phyloP scores from a whole-genome alignment of 2,329 filamentous ascomycete genomes.

The Purpureocillium lavendulum region DNA sequence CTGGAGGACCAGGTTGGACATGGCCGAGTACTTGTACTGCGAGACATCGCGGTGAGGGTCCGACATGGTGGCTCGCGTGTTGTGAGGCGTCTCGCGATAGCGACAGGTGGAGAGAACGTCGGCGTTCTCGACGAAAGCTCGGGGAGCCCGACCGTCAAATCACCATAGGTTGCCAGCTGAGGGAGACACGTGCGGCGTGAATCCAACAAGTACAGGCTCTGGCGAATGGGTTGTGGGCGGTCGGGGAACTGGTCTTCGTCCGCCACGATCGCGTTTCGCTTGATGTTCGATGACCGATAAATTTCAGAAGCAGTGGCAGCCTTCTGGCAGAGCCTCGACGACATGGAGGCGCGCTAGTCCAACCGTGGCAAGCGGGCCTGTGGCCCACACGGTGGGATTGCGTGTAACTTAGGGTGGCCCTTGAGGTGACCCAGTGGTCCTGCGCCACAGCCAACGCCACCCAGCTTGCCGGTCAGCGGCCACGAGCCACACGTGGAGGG shows the following conservation, averaged over 20 bases:
- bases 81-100: constrained; percentile 11
- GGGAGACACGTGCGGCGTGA: constrained; percentile 7
- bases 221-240: constrained; percentile 12
- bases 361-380: constrained; percentile 4
- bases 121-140: constrained; percentile 29
- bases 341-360: constrained; percentile 5
- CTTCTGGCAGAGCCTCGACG: constrained; percentile 9
- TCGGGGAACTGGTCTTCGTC: constrained; percentile 13
- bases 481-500: constrained; percentile 6
- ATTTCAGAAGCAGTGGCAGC: constrained; percentile 21
- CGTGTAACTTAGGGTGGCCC: no score
- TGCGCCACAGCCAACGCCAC: no score
- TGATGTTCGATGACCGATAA: constrained; percentile 20
- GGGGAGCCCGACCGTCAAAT: constrained; percentile 22
- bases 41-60: constrained; percentile 75
- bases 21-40: constrained; percentile 98
- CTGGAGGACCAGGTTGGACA: constrained; percentile 99
- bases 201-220: constrained; percentile 8
- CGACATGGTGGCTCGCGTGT: constrained; percentile 51
- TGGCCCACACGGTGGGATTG: no score
- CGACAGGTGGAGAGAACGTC: constrained; percentile 20
- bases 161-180: constrained; percentile 22
- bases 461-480: no score
- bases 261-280: constrained; percentile 6
- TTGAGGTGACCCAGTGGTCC: no score